These are phyloP conservation scores for Dalbergia cultrata DNA, from an alignment of 306 rosid species.

Conservation along the genomic window DNA sequence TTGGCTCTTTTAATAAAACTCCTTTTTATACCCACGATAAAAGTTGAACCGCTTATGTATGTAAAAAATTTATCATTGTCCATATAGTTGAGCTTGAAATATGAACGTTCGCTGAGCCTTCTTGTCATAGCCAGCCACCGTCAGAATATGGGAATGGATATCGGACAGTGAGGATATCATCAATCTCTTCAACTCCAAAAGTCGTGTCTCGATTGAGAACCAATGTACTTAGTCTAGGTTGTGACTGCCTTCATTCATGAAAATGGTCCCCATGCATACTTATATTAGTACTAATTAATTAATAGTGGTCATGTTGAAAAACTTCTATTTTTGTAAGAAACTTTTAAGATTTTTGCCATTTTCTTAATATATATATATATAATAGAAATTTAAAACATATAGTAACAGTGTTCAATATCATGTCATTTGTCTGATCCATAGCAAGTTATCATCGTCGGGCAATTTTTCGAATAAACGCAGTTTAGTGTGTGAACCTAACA, in stretches of 20 bases:
- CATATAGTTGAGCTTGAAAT: background rate
- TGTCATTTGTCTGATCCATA: background rate
- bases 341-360: background rate
- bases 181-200: slow-evolving; percentile 31
- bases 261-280: slow-evolving; percentile 47
- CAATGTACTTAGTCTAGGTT: slow-evolving; percentile 57
- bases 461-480: background rate
- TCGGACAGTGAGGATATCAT: slow-evolving; percentile 22
- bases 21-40: too few species aligned
- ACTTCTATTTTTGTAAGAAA: background rate
- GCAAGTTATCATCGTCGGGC: background rate
- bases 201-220: slow-evolving; percentile 52
- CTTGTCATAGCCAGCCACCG: slow-evolving; percentile 53
- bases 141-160: background rate
- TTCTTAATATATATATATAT: too few species aligned
- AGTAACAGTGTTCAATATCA: background rate
- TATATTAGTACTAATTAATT: background rate
- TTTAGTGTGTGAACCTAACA: background rate
- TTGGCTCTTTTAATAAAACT: too few species aligned
- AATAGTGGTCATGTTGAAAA: background rate
- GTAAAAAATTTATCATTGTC: background rate
- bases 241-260: slow-evolving; percentile 40
- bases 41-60: too few species aligned
- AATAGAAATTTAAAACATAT: too few species aligned
- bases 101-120: slow-evolving; percentile 3